Evolutionary conservation across 768 basidiomycete genomes (phyloP).

Genomic region (Daedaleopsis sinensis): DNA sequence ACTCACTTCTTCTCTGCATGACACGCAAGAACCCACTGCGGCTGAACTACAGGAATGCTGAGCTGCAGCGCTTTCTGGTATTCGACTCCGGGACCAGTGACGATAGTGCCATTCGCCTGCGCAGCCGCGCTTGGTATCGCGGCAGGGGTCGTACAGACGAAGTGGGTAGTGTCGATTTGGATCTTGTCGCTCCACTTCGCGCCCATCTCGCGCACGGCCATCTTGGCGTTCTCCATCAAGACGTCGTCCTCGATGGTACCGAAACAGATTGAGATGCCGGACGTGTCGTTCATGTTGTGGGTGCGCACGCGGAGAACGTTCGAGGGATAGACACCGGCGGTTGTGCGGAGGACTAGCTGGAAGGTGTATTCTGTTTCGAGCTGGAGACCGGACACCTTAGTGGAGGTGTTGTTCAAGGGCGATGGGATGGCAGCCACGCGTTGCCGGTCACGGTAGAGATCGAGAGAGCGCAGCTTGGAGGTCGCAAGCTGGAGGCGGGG

Average conservation of each 20-base stretch:
- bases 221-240: conserved; percentile 79
- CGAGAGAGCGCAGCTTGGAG: conserved; percentile 83
- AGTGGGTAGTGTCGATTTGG: conserved; percentile 98
- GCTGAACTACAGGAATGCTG: conserved; percentile 93
- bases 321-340: conserved; percentile 88
- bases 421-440: conserved; percentile 86
- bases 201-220: conserved; percentile 81
- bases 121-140: conserved; percentile 64
- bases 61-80: conserved; percentile 95
- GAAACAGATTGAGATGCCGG: conserved; percentile 93
- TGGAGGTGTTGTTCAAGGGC: conserved; percentile 82
- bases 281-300: conserved; percentile 94
- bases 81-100: conserved; percentile 74
- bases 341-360: conserved; percentile 91
- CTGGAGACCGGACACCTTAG: conserved; percentile 82
- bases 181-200: conserved; percentile 93
- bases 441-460: conserved; percentile 91
- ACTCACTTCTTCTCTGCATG: conserved; percentile 79
- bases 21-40: conserved; percentile 94
- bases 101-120: conserved; percentile 52
- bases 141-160: conserved; percentile 91
- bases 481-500: conserved; percentile 82
- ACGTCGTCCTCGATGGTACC: conserved; percentile 82
- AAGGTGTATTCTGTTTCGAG: conserved; percentile 88
- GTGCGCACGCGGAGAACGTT: conserved; percentile 84